Base-by-base conservation (phyloP, 192 early-diverging fungal species). In the Phycomyces blakesleeanus region DNA sequence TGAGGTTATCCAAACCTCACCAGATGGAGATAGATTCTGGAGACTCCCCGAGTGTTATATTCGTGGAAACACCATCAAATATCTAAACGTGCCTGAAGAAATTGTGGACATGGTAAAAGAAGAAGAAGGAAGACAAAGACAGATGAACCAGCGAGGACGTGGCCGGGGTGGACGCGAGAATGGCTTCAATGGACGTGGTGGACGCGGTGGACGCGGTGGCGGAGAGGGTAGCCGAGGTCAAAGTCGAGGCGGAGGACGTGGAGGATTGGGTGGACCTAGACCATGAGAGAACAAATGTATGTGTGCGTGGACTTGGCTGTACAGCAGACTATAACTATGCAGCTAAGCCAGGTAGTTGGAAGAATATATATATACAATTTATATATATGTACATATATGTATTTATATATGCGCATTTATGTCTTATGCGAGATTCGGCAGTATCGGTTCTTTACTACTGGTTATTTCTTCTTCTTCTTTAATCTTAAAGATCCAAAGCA, bases 21-120 rank as follows among this genome's bases (percentile, higher is more conserved):
- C 92, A 37, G 92, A 94, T 72, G 93, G 93, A n/a, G 90, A 96
- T 73, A 79, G 84, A 53, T 98, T 98, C 69, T 94, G 89, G 89
- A 85, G 90, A 24, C 79, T 98, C 44, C 83, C 89, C 9, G 95
- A 97, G 69, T 89, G 90, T 57, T 97, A 96, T 74, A 89, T 98
- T 59, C 86, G 93, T 65, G 96, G 96, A 61, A 93, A 88, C 62
- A 93, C 91, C 25, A 88, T 91, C 52, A 91, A 91, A 76, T 92
- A 90, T 58, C 75, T 92, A 38, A 85, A 85, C 55, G 82, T 98
- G 38, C 94, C 93, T 21, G 94, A 97, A 64, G 92, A 90, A 74
- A 87, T 92, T 55, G 85, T 98, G 22, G 93, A 96, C 55, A 89
- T 92, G 80, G 93, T 95, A 40, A 93, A 89, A 67, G 90, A 94